Evolutionary conservation across 2,329 filamentous ascomycete genomes (phyloP).

Genomic region (Trichoderma sp.): DNA sequence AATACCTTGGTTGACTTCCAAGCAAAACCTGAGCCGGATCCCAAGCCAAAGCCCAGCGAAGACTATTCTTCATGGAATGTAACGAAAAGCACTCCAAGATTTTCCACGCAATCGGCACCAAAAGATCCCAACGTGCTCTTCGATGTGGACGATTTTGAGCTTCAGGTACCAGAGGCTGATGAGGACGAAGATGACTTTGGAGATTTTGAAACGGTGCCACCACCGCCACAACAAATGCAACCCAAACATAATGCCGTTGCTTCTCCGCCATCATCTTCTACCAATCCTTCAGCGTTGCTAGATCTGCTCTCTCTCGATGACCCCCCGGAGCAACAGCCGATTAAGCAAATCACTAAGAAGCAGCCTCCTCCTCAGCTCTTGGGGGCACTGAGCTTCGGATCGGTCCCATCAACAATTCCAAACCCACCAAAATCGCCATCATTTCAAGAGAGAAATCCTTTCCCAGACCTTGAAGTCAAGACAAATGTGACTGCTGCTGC

Average conservation of each 20-base stretch:
- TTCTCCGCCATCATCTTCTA: constrained; percentile 21
- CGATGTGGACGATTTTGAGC: constrained; percentile 61
- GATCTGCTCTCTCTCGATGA: constrained; percentile 47
- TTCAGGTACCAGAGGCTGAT: constrained; percentile 44
- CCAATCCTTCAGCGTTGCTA: constrained; percentile 36
- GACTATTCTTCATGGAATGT: constrained; percentile 6
- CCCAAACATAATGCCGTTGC: constrained; percentile 14
- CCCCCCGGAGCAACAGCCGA: constrained; percentile 29
- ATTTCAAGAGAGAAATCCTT: constrained; percentile 56
- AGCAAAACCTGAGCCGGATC: neutral
- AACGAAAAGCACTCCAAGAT: constrained; percentile 26
- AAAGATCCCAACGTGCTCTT: constrained; percentile 62
- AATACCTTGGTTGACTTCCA: constrained; percentile 52
- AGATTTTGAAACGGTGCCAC: constrained; percentile 56
- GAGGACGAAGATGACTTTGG: constrained; percentile 61
- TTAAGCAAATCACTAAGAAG: constrained; percentile 28
- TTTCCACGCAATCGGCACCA: constrained; percentile 32
- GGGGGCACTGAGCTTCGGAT: constrained; percentile 35
- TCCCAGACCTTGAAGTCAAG: constrained; percentile 50
- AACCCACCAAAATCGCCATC: constrained; percentile 55
- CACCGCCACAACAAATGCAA: constrained; percentile 26
- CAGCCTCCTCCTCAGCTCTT: constrained; percentile 38
- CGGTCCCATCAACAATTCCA: constrained; percentile 40
- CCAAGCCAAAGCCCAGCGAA: neutral
- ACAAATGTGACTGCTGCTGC: constrained; percentile 45